These are phyloP conservation scores for Hypoxylon fuscum DNA, from an alignment of 495 filamentous ascomycete genomes.

Conservation along the genomic window DNA sequence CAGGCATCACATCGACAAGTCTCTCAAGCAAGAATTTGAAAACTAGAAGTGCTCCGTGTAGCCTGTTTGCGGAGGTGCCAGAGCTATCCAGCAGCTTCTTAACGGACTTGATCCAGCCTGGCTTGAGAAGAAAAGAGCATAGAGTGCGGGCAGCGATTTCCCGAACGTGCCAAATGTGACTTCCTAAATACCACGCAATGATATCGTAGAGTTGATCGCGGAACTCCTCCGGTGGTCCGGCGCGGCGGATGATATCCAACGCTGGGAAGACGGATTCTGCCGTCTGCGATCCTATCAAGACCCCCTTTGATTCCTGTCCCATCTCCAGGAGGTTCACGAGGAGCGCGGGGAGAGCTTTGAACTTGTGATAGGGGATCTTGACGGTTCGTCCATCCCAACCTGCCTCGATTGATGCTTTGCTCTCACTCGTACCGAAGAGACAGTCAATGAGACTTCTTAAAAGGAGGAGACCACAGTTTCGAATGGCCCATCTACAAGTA, in stretches of 20 bases:
- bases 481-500: constrained; percentile 79
- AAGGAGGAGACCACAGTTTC: constrained; percentile 91
- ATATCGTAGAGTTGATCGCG: constrained; percentile 55
- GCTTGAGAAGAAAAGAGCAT: constrained; percentile 66
- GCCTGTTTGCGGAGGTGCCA: constrained; percentile 51
- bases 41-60: constrained; percentile 75
- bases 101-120: constrained; percentile 61
- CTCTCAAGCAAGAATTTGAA: constrained; percentile 62
- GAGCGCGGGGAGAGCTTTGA: constrained; percentile 73
- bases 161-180: constrained; percentile 84
- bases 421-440: constrained; percentile 72
- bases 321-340: constrained; percentile 70
- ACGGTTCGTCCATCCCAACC: constrained; percentile 61
- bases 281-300: constrained; percentile 50
- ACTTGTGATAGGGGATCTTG: constrained; percentile 72
- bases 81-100: constrained; percentile 54
- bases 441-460: constrained; percentile 82
- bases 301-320: constrained; percentile 50
- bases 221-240: constrained; percentile 60
- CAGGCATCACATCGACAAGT: constrained; percentile 48
- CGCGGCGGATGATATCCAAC: constrained; percentile 79
- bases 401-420: constrained; percentile 57
- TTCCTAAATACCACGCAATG: constrained; percentile 69
- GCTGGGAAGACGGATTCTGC: constrained; percentile 87
- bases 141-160: constrained; percentile 88